These are phyloP conservation scores for Vitis vinifera DNA, from an alignment of 164 flowering plant species.

Conservation along the genomic window ASM3070453v1 NC_081805.1:12610501-12611000, in stretches of 20 bases:
- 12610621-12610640: conserved; percentile 77
- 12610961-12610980: conserved; percentile 91
- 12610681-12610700: conserved; percentile 29
- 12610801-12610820: conserved; percentile 91
- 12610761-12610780: conserved; percentile 72
- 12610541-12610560: conserved; percentile 19
- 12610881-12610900: conserved; percentile 94
- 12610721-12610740: conserved; percentile 81
- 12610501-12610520: conserved; percentile 61
- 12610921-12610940: conserved; percentile 89
- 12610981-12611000: conserved; percentile 63
- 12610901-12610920: conserved; percentile 93
- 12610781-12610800: conserved; percentile 78
- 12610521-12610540: conserved; percentile 35
- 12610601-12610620: conserved; percentile 60
- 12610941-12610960: conserved; percentile 89
- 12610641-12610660: conserved; percentile 45
- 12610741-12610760: conserved; percentile 79
- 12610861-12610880: conserved; percentile 78
- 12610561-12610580: conserved; percentile 55
- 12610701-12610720: conserved; percentile 71
- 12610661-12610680: conserved; percentile 51
- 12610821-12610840: conserved; percentile 86
- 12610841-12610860: conserved; percentile 91
- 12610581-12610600: conserved; percentile 66